Conservation (phyloP, 345 rosid species). For the Syzygium jambos region DNA sequence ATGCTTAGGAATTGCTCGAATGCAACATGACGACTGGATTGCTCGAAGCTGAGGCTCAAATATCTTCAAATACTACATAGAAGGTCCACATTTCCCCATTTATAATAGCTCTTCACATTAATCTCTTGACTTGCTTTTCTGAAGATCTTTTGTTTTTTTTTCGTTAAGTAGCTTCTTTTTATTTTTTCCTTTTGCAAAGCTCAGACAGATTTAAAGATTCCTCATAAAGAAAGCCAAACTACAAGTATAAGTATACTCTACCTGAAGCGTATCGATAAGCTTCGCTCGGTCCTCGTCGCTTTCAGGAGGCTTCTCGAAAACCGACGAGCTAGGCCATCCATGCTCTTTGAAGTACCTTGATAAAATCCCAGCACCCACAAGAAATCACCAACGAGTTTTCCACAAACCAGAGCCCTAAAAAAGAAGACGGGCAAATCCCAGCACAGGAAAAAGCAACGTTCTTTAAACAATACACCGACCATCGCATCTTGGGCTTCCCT, state of each 20-base stretch:
- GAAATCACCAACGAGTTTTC: background rate
- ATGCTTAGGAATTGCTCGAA: background rate
- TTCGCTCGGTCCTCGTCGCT: slow-evolving; percentile 55
- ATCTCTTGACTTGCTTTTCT: background rate
- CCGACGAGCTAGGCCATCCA: slow-evolving; percentile 83
- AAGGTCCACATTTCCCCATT: background rate
- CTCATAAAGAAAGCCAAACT: background rate
- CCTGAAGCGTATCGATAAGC: slow-evolving; percentile 86
- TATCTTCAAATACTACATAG: background rate
- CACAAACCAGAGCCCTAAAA: background rate
- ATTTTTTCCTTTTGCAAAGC: background rate
- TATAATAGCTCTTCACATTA: background rate
- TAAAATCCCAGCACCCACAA: background rate
- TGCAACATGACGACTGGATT: accelerated
- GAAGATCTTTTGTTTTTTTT: background rate
- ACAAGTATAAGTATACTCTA: background rate
- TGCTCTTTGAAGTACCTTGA: slow-evolving; percentile 80
- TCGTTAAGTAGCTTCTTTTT: background rate
- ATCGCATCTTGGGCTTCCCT: slow-evolving; percentile 97
- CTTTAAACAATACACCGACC: slow-evolving; percentile 11
- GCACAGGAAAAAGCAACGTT: background rate
- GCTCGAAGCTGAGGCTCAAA: background rate
- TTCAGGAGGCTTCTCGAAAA: slow-evolving; percentile 49
- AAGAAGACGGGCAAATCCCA: background rate
- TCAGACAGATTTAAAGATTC: background rate